Evolutionary conservation across 345 rosid genomes (phyloP).

Genomic region (Gossypium sturtianum): DNA sequence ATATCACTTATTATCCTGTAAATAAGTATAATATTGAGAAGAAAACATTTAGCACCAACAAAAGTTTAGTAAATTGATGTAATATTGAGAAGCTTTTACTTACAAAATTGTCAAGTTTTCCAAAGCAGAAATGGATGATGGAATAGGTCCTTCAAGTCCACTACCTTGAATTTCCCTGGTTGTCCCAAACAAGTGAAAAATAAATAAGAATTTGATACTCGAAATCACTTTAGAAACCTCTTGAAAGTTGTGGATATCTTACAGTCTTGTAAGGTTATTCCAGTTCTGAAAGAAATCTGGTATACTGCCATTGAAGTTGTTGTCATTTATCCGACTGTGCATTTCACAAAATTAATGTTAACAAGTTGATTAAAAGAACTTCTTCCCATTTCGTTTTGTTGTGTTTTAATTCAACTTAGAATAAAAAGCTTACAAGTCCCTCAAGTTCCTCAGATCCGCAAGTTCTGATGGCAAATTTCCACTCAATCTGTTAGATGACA

Average conservation of each 20-base stretch:
- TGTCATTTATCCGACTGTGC: constrained; percentile 58
- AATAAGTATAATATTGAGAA: not conserved
- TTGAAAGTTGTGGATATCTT: constrained; percentile 21
- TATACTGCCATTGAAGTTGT: constrained; percentile 52
- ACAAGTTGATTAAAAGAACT: not conserved
- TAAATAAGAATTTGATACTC: not conserved
- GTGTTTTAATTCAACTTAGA: not conserved
- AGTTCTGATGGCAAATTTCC: constrained; percentile 46
- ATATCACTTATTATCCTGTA: constrained; percentile 53
- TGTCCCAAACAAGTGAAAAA: constrained; percentile 5
- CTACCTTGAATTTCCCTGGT: constrained; percentile 34
- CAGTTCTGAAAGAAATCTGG: constrained; percentile 50
- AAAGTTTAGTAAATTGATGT: not conserved
- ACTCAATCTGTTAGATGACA: constrained; percentile 47
- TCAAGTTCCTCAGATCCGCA: constrained; percentile 35
- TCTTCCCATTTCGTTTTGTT: not conserved
- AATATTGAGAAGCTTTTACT: not conserved
- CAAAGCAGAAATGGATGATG: constrained; percentile 26
- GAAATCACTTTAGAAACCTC: not conserved
- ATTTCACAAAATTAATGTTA: constrained; percentile 9
- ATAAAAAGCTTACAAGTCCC: constrained; percentile 37
- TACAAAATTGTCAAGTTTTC: constrained; percentile 12
- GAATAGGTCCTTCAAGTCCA: constrained; percentile 34
- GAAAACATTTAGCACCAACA: not conserved
- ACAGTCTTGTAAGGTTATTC: constrained; percentile 45